phyloP scores from a whole-genome alignment of 1,284 basidiomycete genomes.

The Boletus mariae region DNA sequence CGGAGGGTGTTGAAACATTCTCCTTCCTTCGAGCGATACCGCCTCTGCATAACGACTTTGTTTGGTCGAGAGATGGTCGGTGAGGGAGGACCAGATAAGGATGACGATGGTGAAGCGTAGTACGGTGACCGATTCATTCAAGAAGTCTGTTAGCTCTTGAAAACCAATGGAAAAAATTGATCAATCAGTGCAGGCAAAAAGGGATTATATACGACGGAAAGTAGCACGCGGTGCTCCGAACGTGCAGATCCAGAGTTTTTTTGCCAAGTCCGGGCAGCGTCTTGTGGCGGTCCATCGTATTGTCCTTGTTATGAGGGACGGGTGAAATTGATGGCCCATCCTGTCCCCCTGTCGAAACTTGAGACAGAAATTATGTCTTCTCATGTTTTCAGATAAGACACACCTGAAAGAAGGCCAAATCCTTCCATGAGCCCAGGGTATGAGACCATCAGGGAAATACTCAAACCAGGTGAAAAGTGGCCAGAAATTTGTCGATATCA shows the following conservation, averaged over 20 bases:
- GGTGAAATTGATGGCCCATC: neutral
- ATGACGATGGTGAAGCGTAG: neutral
- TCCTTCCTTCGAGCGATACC: constrained; percentile 21
- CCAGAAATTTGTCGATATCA: neutral
- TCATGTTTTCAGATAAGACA: neutral
- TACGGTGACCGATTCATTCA: neutral
- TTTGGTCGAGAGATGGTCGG: constrained; percentile 1
- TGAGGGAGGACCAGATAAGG: neutral
- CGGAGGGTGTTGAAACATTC: constrained; percentile 18
- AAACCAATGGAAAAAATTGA: neutral
- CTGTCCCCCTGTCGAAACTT: neutral
- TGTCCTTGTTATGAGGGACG: neutral
- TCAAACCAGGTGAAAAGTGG: neutral
- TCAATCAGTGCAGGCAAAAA: too few species aligned
- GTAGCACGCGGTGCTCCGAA: neutral
- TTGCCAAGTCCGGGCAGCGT: neutral
- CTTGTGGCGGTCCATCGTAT: neutral
- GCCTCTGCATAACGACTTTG: constrained; percentile 16
- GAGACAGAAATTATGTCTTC: neutral
- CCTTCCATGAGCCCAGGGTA: neutral
- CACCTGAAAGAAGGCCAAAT: neutral
- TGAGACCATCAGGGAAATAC: neutral
- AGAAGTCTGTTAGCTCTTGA: neutral
- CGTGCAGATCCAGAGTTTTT: neutral
- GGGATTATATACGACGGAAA: neutral